Evolutionary conservation across 345 rosid species (phyloP), one percentile per base, ranked within the genome.

Genomic region (Gossypium ekmanianum): DNA sequence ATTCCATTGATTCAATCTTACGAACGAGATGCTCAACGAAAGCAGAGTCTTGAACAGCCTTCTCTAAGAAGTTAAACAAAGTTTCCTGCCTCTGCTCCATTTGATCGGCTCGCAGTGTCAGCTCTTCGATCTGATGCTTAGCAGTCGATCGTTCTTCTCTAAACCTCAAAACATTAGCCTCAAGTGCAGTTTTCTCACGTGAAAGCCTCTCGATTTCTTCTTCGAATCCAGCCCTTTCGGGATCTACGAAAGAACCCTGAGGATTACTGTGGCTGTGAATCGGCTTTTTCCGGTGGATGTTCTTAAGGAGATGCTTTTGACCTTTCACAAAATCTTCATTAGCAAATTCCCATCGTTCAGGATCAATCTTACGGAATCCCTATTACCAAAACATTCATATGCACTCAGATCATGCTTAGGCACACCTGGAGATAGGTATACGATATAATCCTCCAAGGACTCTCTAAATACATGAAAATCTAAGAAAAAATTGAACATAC

Each of bases 301-400:
- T 91, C 83, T 93, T 93, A 51, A 95, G 96, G 68, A 90, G 94
- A 88, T 91, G 98, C 88, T 87, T 91, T 77, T 87, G 90, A 85
- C 87, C 93, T 77, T 87, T 95, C 24, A 87, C 80, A 79, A 95
- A 95, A 29, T 87, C 98, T 66, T 95, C 99, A 82, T 93, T 95
- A 6, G 86, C 85, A 80, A 95, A 95, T 61, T 95, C 98, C 99
- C 99, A 95, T 77, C 76, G 86, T 84, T 95, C 98, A 0, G 96
- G 88, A 86, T 95, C 99, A 68, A 84, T 90, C 88, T 95, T 95
- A 43, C 93, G 86, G 61, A 95, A 95, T 22, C 99, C 99, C 99
- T 95, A 86, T 69, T 56, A 74, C 26, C 75, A 72, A 61, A 59
- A 34, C 22, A 77, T 47, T 16, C 50, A 63, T 67, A 76, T 66